Conservation (phyloP, 257 asterid species). For the Solanum pimpinellifolium region DNA sequence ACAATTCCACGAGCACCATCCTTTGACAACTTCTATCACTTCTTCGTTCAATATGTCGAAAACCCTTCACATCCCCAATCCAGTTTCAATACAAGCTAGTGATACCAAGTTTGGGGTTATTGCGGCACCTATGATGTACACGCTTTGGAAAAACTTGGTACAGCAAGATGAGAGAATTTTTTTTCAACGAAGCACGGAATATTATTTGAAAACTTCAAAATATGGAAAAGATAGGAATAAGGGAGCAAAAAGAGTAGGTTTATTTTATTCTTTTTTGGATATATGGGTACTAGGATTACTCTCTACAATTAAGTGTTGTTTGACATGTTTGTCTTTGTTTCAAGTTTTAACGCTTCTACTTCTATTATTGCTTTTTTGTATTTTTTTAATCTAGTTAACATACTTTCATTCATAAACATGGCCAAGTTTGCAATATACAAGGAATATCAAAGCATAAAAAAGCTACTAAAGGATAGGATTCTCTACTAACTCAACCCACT, state of each 20-base stretch:
- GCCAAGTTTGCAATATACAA: background rate
- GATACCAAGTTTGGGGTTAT: background rate
- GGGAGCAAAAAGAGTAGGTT: background rate
- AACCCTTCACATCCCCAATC: background rate
- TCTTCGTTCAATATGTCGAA: background rate
- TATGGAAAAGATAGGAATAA: background rate
- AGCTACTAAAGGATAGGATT: background rate
- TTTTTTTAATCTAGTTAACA: background rate
- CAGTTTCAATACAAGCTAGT: background rate
- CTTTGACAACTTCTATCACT: background rate
- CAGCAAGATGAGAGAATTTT: background rate
- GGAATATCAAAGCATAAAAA: background rate
- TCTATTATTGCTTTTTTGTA: background rate
- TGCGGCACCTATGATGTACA: background rate
- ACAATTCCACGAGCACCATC: background rate
- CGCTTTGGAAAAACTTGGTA: background rate
- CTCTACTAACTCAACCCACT: background rate
- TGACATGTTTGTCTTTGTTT: background rate
- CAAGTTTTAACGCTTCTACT: background rate
- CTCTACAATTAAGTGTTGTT: background rate
- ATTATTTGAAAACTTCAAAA: background rate
- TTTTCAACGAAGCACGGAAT: background rate
- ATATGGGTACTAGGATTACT: background rate
- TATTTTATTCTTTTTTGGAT: background rate
- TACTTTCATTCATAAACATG: background rate